Evolutionary conservation across 2,329 filamentous ascomycete genomes (phyloP).

Genomic region (Aspergillus aculeatinus): DNA sequence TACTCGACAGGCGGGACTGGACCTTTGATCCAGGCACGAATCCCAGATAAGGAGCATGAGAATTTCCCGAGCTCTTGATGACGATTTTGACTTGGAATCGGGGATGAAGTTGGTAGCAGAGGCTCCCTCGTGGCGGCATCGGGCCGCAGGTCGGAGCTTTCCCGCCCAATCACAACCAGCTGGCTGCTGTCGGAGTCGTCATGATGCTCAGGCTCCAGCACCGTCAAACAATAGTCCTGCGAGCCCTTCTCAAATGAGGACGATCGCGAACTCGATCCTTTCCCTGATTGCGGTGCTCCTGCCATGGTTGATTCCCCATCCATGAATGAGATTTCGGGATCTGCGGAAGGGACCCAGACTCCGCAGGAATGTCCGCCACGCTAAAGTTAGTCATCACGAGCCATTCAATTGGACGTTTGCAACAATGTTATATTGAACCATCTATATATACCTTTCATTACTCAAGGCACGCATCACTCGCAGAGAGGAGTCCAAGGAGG

Average conservation of each 20-base stretch:
- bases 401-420: neutral
- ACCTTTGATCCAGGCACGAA: conserved; percentile 30
- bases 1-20: conserved; percentile 34
- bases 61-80: conserved; percentile 14
- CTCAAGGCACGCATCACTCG: too few relatives aligned
- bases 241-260: conserved; percentile 16
- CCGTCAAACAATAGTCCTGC: conserved; percentile 10
- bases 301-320: conserved; percentile 12
- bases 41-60: conserved; percentile 25
- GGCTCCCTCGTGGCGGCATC: conserved; percentile 19
- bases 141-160: conserved; percentile 19
- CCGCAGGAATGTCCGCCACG: neutral
- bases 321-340: neutral
- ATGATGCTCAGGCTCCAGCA: conserved; percentile 10
- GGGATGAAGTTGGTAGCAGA: conserved; percentile 21
- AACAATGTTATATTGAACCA: too few relatives aligned
- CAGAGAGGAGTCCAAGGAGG: too few relatives aligned
- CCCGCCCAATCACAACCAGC: conserved; percentile 15
- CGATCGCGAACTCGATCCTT: conserved; percentile 11
- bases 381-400: conserved; percentile 14
- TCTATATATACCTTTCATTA: too few relatives aligned
- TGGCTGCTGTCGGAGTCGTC: conserved; percentile 11
- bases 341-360: neutral
- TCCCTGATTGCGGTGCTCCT: conserved; percentile 1
- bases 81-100: conserved; percentile 1